Evolutionary conservation across 2,329 filamentous ascomycete species (phyloP), one percentile per base, ranked within the genome.

Genomic region (Bertia moriformis): DNA sequence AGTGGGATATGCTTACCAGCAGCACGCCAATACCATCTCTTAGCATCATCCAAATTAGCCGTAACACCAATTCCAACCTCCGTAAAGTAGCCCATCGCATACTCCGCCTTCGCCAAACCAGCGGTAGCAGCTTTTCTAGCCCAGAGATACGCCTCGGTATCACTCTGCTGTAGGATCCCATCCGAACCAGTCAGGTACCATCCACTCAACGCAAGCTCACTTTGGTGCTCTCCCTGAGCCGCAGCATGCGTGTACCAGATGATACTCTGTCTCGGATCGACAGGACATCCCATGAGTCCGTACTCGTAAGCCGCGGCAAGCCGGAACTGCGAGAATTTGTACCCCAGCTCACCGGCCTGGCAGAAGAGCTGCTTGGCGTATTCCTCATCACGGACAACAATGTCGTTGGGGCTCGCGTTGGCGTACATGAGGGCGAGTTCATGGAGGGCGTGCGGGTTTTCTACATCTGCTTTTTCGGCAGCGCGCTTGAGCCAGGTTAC

Each of bases 81-180:
- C 1, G 85, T 93, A 54, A 93, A 95, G 60, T 96, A 95, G 0
- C 91, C 91, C 83, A 98, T 94, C 0, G 89, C 91, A 60, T 95
- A 96, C 62, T 96, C 84, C 0, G 91, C 91, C 65, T 96, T 98
- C 4, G 86, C 78, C 27, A 95, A 61, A 2, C 89, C 87, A 3
- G 86, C 83, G 45, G 79, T 75, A 0, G 91, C 91, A 2, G 91
- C 89, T 60, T 95, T 96, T 17, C 89, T 71, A 10, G 91, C 89
- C 91, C 91, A 98, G 2, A 98, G 71, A 56, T 95, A 98, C 1
- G 91, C 91, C 57, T 98, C 91, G 0, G 85, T 93, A 50, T 98
- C 91, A 54, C 80, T 93, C 57, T 95, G 89, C 50, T 83, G 77
- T 39, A 98, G 62, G 5, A 96, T 84, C 1, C 84, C 84, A 40